Evolutionary conservation across 129 eudicot genomes (phyloP).

Genomic region (Lonicera japonica): DNA sequence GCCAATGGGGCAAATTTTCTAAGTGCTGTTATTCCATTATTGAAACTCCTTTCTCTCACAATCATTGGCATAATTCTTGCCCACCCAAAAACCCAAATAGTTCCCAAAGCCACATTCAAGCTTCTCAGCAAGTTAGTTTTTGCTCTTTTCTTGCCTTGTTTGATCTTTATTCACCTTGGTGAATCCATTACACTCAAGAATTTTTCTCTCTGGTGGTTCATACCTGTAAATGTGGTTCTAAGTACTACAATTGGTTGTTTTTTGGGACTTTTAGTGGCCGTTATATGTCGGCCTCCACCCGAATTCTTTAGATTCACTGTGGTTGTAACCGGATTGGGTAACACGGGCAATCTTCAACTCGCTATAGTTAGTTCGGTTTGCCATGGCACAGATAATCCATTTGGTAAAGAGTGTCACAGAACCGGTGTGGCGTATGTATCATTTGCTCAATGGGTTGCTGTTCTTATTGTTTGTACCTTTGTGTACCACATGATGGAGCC

Average conservation of each 20-base stretch:
- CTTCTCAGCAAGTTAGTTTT: constrained; percentile 90
- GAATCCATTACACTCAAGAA: constrained; percentile 50
- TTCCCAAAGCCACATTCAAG: constrained; percentile 76
- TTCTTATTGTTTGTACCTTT: constrained; percentile 65
- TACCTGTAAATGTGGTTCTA: constrained; percentile 66
- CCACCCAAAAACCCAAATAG: constrained; percentile 53
- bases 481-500: constrained; percentile 99
- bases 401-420: constrained; percentile 43
- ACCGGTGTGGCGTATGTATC: constrained; percentile 74
- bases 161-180: constrained; percentile 74
- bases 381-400: constrained; percentile 39
- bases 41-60: constrained; percentile 59
- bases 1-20: constrained; percentile 37
- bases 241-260: constrained; percentile 59
- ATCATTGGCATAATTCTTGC: constrained; percentile 64
- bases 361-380: constrained; percentile 76
- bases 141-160: constrained; percentile 74
- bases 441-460: constrained; percentile 79
- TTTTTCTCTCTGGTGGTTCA: constrained; percentile 75
- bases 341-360: constrained; percentile 72
- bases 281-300: constrained; percentile 76
- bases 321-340: constrained; percentile 76
- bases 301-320: constrained; percentile 64
- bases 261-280: constrained; percentile 57
- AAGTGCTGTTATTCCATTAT: constrained; percentile 51